Evolutionary conservation across 2,329 filamentous ascomycete genomes (phyloP).

Genomic region (Colletotrichum coccodes): DNA sequence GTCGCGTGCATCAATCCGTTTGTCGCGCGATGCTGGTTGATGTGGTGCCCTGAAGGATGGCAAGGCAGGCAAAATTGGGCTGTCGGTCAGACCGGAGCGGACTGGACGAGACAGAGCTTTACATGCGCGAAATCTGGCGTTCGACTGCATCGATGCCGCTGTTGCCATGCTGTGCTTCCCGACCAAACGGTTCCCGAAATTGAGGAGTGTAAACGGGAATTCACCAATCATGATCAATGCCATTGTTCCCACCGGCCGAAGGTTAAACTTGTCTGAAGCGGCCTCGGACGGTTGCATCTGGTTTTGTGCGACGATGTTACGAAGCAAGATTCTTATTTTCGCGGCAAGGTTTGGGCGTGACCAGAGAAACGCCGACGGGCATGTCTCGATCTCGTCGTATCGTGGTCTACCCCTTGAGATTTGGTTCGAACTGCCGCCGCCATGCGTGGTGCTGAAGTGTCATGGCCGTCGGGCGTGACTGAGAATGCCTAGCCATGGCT

Average conservation of each 20-base stretch:
- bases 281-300: slow-evolving; percentile 30
- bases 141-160: slow-evolving; percentile 38
- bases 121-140: slow-evolving; percentile 39
- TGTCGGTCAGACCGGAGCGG: slow-evolving; percentile 15
- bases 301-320: slow-evolving; percentile 21
- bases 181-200: slow-evolving; percentile 32
- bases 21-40: slow-evolving; percentile 19
- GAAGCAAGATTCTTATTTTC: slow-evolving; percentile 22
- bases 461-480: background rate
- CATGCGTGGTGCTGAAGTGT: background rate
- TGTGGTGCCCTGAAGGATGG: slow-evolving; percentile 2
- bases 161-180: slow-evolving; percentile 36
- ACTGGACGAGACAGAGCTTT: slow-evolving; percentile 19
- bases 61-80: background rate
- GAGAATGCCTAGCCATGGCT: background rate
- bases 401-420: slow-evolving; percentile 2
- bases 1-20: slow-evolving; percentile 15
- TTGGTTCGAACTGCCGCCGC: background rate
- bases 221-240: slow-evolving; percentile 32
- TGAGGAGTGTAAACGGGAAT: slow-evolving; percentile 34
- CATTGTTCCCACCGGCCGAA: slow-evolving; percentile 30
- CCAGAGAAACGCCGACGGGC: slow-evolving; percentile 1
- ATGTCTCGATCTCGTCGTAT: slow-evolving; percentile 1
- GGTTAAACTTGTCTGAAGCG: slow-evolving; percentile 32
- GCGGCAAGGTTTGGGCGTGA: slow-evolving; percentile 1